These are phyloP conservation scores for Eutrema japonicum DNA, from an alignment of 345 rosid species.

Conservation along the genomic window DNA sequence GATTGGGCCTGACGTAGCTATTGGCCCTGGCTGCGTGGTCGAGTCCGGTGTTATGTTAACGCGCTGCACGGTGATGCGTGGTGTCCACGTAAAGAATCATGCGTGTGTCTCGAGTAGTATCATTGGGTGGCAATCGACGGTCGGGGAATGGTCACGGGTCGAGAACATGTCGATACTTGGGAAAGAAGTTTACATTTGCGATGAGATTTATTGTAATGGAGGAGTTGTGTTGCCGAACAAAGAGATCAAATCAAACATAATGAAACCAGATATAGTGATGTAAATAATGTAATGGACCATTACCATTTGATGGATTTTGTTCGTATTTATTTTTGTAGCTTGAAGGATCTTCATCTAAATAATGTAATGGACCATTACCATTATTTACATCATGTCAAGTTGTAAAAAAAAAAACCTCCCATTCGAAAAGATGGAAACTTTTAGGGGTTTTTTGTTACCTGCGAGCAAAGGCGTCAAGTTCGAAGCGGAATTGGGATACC, in stretches of 20 bases:
- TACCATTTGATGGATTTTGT: background rate
- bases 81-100: conserved; percentile 75
- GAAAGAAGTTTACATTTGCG: conserved; percentile 77
- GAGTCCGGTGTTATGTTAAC: conserved; percentile 86
- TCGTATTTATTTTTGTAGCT: too few species aligned
- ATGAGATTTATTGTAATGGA: conserved; percentile 88
- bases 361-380: too few species aligned
- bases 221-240: conserved; percentile 88
- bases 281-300: conserved; percentile 31
- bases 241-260: conserved; percentile 80
- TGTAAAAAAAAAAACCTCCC: background rate
- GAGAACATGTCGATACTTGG: conserved; percentile 93
- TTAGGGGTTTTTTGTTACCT: conserved; percentile 51
- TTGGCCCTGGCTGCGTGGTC: conserved; percentile 83
- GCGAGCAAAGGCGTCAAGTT: conserved; percentile 92
- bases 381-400: too few species aligned
- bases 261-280: conserved; percentile 91
- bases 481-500: conserved; percentile 50
- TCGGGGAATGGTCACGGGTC: conserved; percentile 83
- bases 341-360: too few species aligned
- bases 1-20: conserved; percentile 87
- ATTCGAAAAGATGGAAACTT: background rate
- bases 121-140: conserved; percentile 88
- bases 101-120: conserved; percentile 82
- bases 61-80: conserved; percentile 87